Percentiles rank a stretch among this genome's conserved stretches.
These are phyloP conservation scores for Nicotiana noctiflora DNA, from an alignment of 257 asterid genomes.

Conservation along the genomic window DNA sequence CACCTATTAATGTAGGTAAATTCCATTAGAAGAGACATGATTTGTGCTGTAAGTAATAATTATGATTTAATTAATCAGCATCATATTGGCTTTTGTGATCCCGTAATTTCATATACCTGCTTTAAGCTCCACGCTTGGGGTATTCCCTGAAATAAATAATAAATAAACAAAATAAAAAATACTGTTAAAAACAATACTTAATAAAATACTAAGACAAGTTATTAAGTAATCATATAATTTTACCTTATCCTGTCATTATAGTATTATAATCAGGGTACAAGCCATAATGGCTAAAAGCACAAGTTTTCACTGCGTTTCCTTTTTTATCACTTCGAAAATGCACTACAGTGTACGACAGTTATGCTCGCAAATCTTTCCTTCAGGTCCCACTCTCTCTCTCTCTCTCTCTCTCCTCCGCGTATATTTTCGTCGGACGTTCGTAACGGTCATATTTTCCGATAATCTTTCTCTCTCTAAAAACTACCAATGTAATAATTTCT, in stretches of 20 bases:
- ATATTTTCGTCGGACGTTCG: conserved; percentile 26
- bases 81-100: neutral
- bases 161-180: neutral
- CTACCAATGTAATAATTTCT: conserved; percentile 12
- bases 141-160: neutral
- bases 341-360: conserved; percentile 23
- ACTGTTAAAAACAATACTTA: neutral
- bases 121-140: neutral
- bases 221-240: neutral
- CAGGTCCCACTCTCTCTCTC: conserved; percentile 13
- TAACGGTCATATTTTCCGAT: conserved; percentile 41
- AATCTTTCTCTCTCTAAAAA: conserved; percentile 25
- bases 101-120: neutral
- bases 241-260: conserved; percentile 4
- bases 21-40: neutral
- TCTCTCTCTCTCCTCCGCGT: conserved; percentile 12
- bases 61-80: neutral
- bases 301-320: neutral
- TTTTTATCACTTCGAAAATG: conserved; percentile 17
- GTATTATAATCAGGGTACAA: conserved; percentile 3
- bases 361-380: conserved; percentile 28
- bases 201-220: neutral
- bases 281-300: neutral
- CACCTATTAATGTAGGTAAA: neutral
- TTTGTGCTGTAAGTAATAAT: neutral